Percentiles rank a stretch among this genome's conserved stretches.
These are phyloP conservation scores for Canavalia gladiata DNA, from an alignment of 306 rosid genomes.

Conservation along the genomic window DNA sequence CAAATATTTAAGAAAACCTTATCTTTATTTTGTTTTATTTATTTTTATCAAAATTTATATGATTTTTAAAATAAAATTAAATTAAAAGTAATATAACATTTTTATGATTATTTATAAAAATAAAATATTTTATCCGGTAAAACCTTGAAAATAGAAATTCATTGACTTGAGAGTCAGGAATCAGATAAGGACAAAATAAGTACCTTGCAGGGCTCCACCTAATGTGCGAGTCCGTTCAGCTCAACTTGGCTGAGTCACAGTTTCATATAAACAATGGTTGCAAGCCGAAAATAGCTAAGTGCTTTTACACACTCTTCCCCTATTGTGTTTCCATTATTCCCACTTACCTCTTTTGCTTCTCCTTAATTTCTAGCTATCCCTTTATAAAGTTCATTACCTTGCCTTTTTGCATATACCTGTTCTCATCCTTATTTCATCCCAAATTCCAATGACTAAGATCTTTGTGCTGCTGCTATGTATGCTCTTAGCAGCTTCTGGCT, in stretches of 20 bases:
- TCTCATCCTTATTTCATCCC: background rate
- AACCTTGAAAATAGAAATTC: background rate
- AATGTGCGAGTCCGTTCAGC: background rate
- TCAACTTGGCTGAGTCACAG: slow-evolving; percentile 26
- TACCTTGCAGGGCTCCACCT: background rate
- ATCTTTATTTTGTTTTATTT: no score
- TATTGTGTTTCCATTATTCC: background rate
- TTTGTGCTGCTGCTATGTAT: slow-evolving; percentile 41
- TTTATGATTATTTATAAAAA: no score
- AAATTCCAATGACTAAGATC: slow-evolving; percentile 46
- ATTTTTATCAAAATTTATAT: no score
- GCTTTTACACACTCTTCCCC: background rate
- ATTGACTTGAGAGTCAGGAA: background rate
- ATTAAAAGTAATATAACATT: no score
- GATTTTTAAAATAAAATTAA: no score
- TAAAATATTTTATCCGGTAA: no score
- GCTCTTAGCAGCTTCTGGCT: slow-evolving; percentile 39
- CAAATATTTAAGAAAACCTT: background rate
- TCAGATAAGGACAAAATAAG: background rate
- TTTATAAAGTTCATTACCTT: background rate
- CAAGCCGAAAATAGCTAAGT: slow-evolving; percentile 11
- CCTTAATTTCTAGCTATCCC: background rate
- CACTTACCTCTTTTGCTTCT: background rate
- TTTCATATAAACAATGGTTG: slow-evolving; percentile 18
- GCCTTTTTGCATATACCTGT: background rate